These are phyloP conservation scores for Durusdinium trenchii DNA, from an alignment of 73 alveolate genomes.

Conservation along the genomic window DNA sequence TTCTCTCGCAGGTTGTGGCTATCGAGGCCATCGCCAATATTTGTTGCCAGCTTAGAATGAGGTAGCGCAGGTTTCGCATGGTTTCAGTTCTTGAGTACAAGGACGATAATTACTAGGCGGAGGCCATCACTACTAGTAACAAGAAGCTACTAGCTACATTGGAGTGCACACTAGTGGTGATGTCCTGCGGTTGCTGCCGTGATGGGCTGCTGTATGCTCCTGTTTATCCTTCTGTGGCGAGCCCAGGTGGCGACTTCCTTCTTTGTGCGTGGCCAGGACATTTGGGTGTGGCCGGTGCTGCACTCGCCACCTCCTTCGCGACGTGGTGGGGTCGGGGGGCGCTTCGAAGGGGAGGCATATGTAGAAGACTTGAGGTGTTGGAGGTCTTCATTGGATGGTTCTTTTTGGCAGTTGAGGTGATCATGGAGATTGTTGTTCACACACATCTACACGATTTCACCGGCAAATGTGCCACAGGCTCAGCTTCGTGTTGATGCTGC, in stretches of 20 bases:
- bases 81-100: neutral
- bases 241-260: slow-evolving; percentile 43
- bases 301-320: slow-evolving; percentile 83
- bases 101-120: too few relatives aligned
- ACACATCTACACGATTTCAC: too few relatives aligned
- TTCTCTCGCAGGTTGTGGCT: slow-evolving; percentile 66
- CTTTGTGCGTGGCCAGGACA: slow-evolving; percentile 79
- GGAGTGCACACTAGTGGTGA: too few relatives aligned
- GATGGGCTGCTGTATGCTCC: too few relatives aligned
- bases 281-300: slow-evolving; percentile 88
- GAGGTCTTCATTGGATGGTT: neutral
- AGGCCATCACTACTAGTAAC: too few relatives aligned
- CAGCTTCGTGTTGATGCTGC: slow-evolving; percentile 83
- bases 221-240: too few relatives aligned
- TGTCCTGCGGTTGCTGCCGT: too few relatives aligned
- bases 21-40: slow-evolving; percentile 40
- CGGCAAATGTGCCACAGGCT: too few relatives aligned
- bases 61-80: neutral
- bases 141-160: too few relatives aligned
- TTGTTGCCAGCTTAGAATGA: neutral
- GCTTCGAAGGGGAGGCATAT: neutral
- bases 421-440: neutral
- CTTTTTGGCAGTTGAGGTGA: neutral
- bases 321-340: slow-evolving; percentile 42
- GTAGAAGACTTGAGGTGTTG: neutral